These are phyloP conservation scores for Kurtzmaniella cleridarum DNA, from an alignment of 805 yeast species.

Conservation along the genomic window DNA sequence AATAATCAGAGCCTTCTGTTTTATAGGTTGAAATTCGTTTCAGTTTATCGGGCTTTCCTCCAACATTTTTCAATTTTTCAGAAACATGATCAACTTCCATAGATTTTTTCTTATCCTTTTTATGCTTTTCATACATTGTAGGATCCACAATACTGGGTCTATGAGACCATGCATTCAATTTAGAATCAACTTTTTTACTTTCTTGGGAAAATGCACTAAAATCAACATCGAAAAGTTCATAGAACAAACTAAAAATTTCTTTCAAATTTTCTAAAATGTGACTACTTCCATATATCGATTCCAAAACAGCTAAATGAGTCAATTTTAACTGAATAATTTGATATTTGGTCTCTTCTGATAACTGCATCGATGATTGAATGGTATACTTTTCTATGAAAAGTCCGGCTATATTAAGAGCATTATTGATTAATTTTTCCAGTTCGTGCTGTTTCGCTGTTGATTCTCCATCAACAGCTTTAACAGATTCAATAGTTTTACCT, in stretches of 20 bases:
- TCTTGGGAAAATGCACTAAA: conserved; percentile 1
- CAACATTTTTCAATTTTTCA: conserved; percentile 2
- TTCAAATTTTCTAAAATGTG: conserved; percentile 60
- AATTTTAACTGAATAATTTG: conserved; percentile 64
- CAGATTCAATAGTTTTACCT: neutral
- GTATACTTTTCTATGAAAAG: conserved; percentile 22
- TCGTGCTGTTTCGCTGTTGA: conserved; percentile 16
- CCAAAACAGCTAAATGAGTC: conserved; percentile 69
- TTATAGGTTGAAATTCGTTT: neutral
- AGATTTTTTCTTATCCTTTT: conserved; percentile 1
- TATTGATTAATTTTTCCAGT: conserved; percentile 51
- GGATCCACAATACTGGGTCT: conserved; percentile 39
- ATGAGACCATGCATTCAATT: conserved; percentile 26
- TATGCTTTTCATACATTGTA: neutral
- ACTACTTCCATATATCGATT: conserved; percentile 51
- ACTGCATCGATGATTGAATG: conserved; percentile 7
- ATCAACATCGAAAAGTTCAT: conserved; percentile 40
- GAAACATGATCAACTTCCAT: conserved; percentile 5
- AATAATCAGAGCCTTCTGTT: neutral
- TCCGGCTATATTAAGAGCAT: conserved; percentile 43
- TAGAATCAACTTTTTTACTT: conserved; percentile 10
- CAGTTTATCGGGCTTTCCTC: neutral
- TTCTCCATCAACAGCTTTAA: neutral
- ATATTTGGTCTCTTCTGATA: conserved; percentile 32
- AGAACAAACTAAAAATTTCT: conserved; percentile 57